Evolutionary conservation across 2,329 filamentous ascomycete species (phyloP), one percentile per base, ranked within the genome.

Genomic region (Cordyceps tenuipes): DNA sequence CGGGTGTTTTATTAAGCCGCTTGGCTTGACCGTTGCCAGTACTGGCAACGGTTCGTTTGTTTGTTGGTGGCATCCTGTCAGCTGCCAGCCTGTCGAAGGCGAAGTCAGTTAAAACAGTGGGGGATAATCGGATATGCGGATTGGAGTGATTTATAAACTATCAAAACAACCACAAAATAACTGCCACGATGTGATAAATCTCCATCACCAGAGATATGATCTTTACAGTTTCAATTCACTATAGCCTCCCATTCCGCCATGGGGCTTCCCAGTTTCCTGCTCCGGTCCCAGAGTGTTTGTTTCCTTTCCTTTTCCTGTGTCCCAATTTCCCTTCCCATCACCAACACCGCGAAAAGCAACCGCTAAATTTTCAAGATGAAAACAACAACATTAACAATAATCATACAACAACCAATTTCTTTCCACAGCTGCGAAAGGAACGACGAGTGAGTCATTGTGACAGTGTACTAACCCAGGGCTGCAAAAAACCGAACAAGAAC

Each of bases 351-450:
- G 17, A 59, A 46, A 51, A 44, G 19, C 34, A 52, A 26, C 49
- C 48, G 56, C 56, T 59, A 52, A 52, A 41, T 57, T 57, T 31
- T 57, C 46, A 57, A 51, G 43, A 51, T 41, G 10, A 48, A 39
- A 50, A 49, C 43, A 19, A 39, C 17, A 49, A 57, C 43, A 46
- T n/a, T 17, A 49, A 31, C 5, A n/a, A 29, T 51, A 26, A 59
- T 59, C 39, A n/a, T 59, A 52, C 56, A 59, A 39, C 48, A 31
- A 10, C 2, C 5, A 10, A 12, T 29, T 17, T 23, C 39, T 8
- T 50, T n/a, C 36, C 56, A 43, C 10, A 1, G 9, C n/a, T 17
- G 13, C 43, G 21, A 23, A 41, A 51, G 47, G 23, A 34, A 34
- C 44, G 9, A 34, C 12, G 13, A 46, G 46, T 13, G 15, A 31